A percentile compares a stretch with the other conserved stretches of the same genome.
These are phyloP conservation scores for Sporothrix brasiliensis DNA, from an alignment of 2,329 filamentous ascomycete species.

Conservation along the genomic window DNA sequence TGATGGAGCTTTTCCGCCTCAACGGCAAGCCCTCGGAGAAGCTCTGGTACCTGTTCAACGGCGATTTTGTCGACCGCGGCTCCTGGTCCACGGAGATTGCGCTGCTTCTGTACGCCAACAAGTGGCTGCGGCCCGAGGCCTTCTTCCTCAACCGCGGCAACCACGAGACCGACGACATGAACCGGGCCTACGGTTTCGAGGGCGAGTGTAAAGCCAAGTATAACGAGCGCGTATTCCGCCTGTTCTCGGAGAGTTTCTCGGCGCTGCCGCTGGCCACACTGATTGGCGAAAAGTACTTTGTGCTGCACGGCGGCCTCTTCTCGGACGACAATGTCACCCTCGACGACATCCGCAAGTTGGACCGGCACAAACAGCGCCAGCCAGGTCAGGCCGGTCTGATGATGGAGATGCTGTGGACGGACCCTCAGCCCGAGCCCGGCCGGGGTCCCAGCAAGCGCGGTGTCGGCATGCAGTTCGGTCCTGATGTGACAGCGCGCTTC, in stretches of 20 bases:
- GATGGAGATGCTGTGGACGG: conserved; percentile 99
- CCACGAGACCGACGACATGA: conserved; percentile 99
- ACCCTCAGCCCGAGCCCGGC: conserved; percentile 83
- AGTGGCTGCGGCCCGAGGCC: conserved; percentile 83
- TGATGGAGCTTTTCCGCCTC: conserved; percentile 92
- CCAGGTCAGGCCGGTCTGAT: conserved; percentile 89
- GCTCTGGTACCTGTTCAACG: conserved; percentile 96
- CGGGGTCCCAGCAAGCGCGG: conserved; percentile 94
- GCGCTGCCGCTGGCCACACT: conserved; percentile 89
- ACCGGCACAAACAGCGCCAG: conserved; percentile 49
- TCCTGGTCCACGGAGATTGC: conserved; percentile 99
- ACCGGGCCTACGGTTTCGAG: conserved; percentile 96
- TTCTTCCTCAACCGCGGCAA: conserved; percentile 98
- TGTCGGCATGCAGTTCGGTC: conserved; percentile 94
- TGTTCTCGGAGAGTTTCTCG: conserved; percentile 98
- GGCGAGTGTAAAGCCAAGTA: conserved; percentile 99
- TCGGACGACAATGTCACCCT: conserved; percentile 91
- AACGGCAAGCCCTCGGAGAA: conserved; percentile 84
- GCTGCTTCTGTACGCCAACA: conserved; percentile 90
- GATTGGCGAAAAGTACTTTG: conserved; percentile 86
- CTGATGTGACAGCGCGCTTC: conserved; percentile 93
- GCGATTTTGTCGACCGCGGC: conserved; percentile 95
- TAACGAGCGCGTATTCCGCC: conserved; percentile 88
- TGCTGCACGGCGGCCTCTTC: conserved; percentile 92
- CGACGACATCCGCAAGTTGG: conserved; percentile 74